phyloP scores from a whole-genome alignment of 164 flowering plant species.

The Aristolochia californica region DNA sequence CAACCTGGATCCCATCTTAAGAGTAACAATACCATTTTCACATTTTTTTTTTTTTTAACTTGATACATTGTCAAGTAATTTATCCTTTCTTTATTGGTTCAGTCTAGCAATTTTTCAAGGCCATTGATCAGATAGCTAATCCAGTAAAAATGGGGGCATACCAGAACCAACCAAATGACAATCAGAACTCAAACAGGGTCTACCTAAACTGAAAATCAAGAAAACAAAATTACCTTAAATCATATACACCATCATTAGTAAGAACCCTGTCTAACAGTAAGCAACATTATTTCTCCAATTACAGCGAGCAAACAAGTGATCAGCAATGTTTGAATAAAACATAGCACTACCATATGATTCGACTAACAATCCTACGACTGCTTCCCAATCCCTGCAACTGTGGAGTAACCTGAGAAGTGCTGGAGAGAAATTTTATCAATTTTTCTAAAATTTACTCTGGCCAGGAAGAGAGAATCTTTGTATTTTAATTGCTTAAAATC shows the following conservation, averaged over 20 bases:
- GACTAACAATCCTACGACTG: slow-evolving; percentile 21
- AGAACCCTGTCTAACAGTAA: slow-evolving; percentile 21
- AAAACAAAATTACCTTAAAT: slow-evolving; percentile 44
- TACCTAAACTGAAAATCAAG: not conserved
- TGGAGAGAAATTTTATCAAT: slow-evolving; percentile 5
- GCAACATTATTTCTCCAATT: not conserved
- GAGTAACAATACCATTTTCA: no score
- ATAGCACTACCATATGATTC: slow-evolving; percentile 19
- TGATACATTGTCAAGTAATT: no score
- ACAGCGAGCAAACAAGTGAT: not conserved
- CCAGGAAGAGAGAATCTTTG: not conserved
- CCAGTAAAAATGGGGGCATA: slow-evolving; percentile 17
- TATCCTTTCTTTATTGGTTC: no score
- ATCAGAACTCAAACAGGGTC: not conserved
- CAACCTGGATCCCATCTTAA: no score
- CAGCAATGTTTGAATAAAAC: not conserved
- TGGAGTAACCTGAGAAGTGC: slow-evolving; percentile 23
- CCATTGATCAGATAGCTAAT: slow-evolving; percentile 5
- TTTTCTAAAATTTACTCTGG: not conserved
- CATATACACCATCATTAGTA: slow-evolving; percentile 50
- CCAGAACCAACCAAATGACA: not conserved
- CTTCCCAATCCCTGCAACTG: slow-evolving; percentile 23
- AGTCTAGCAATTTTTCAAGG: not conserved
- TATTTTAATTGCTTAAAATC: not conserved
- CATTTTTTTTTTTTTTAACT: no score